Base-by-base conservation (phyloP, 1,284 basidiomycete species). In the Pseudozyma sp. region DNA sequence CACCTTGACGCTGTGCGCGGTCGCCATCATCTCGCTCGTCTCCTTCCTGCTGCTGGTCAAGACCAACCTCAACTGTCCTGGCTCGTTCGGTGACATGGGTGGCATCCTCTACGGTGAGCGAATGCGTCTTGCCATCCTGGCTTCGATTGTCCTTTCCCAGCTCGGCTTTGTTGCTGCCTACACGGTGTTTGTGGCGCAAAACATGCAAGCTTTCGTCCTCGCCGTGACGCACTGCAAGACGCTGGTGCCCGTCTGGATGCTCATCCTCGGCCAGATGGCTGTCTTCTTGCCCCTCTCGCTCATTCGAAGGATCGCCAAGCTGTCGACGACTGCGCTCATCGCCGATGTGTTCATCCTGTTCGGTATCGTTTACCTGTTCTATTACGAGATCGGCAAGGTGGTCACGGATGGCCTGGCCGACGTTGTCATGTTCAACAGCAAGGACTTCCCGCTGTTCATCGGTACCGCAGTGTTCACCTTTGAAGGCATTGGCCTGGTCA, bases 391-490 rank as follows among this genome's bases (percentile, higher is more conserved):
- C 43, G 59, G 60, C 13, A 61, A 74, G 45, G 57, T 84, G 9
- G 62, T 68, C 5, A 50, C 33, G 7, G 50, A 81, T 5, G 83
- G 83, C 5, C 17, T 84, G 14, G 80, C 93, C n/a, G 89, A 96
- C 66, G 89, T 98, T 42, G 88, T 90, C 75, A 78, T 93, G 85
- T 99, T 99, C 87, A 99, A 99, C 86, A 84, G 89, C 7, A 90
- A 90, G 80, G 90, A 92, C 71, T 99, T 94, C 87, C 91, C 96
- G 0, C 86, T 99, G 19, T 89, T 99, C 68, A 93, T 99, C 71
- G 97, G 94, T 29, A 98, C 97, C 16, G 96, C 96, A 5, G 96
- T 99, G 24, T 99, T 98, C 84, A 94, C 97, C 0, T 99, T 99
- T 76, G 97, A 99, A 85, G 96, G 96, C 16, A 94, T 99, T 75